These are phyloP conservation scores for Aureobasidium sp. DNA, from an alignment of 2,329 filamentous ascomycete genomes.

Conservation along the genomic window DNA sequence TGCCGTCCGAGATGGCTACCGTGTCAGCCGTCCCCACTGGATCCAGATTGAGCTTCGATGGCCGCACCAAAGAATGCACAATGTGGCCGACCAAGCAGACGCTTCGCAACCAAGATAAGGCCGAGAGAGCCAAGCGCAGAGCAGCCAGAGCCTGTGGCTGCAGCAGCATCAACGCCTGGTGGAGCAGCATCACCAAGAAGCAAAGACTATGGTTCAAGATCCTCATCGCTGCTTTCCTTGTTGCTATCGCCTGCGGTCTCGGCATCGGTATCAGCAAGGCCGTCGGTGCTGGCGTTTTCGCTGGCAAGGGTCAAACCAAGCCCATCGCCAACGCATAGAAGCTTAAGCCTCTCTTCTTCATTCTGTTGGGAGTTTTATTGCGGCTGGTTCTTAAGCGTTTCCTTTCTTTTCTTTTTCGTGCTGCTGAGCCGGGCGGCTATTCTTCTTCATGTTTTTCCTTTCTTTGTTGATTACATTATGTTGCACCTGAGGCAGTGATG, in stretches of 20 bases:
- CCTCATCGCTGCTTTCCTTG: conserved; percentile 34
- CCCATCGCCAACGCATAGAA: conserved; percentile 9
- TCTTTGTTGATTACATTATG: background rate
- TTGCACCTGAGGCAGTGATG: conserved; percentile 7
- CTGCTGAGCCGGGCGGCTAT: background rate
- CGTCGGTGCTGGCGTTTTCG: conserved; percentile 40
- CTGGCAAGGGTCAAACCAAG: conserved; percentile 29
- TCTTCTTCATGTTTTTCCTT: background rate
- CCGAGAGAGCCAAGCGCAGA: conserved; percentile 25
- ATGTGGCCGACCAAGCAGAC: conserved; percentile 44
- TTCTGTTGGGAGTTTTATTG: background rate
- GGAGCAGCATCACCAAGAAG: conserved; percentile 33
- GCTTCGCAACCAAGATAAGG: conserved; percentile 30
- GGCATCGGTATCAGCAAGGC: conserved; percentile 41
- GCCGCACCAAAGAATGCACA: conserved; percentile 39
- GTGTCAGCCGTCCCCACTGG: conserved; percentile 3
- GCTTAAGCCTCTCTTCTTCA: background rate
- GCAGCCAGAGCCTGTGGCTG: conserved; percentile 28
- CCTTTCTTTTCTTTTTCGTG: background rate
- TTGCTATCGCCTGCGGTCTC: conserved; percentile 39
- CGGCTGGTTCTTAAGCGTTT: background rate
- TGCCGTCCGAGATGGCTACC: background rate
- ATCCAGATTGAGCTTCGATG: conserved; percentile 15
- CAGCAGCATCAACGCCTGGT: conserved; percentile 21
- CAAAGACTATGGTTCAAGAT: conserved; percentile 38